Conservation (phyloP, 2,329 filamentous ascomycete species). For the Sodiomyces alkalinus region DNA sequence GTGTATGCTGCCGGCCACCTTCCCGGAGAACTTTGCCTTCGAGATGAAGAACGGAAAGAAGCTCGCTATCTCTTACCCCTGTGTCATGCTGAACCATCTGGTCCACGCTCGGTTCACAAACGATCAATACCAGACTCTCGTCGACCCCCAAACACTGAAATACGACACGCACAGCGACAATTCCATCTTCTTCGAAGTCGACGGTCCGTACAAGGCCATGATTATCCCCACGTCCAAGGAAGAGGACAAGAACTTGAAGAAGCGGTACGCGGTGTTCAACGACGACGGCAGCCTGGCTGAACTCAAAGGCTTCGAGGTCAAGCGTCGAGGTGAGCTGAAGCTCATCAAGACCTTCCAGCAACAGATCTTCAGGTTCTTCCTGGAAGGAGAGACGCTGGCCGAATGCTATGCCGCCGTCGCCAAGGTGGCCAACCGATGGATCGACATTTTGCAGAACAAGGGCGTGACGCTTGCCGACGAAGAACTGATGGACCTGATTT, state of each 20-base stretch:
- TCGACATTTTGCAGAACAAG: conserved; percentile 84
- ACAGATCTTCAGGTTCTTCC: conserved; percentile 98
- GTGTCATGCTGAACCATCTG: conserved; percentile 96
- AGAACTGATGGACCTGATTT: conserved; percentile 98
- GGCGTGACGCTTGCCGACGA: conserved; percentile 86
- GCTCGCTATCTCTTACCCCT: conserved; percentile 89
- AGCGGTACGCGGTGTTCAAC: conserved; percentile 97
- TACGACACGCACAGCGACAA: conserved; percentile 98
- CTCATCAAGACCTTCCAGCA: conserved; percentile 99
- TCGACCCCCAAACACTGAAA: conserved; percentile 63
- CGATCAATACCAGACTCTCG: conserved; percentile 86
- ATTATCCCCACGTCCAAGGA: conserved; percentile 94
- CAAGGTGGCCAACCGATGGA: conserved; percentile 88
- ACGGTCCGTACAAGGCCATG: conserved; percentile 96
- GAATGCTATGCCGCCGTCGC: conserved; percentile 89
- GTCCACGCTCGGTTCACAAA: conserved; percentile 94
- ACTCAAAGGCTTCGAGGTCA: conserved; percentile 93
- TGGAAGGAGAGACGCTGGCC: conserved; percentile 73
- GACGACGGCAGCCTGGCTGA: conserved; percentile 92
- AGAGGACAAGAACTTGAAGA: conserved; percentile 98
- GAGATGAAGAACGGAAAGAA: conserved; percentile 95
- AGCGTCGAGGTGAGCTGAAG: conserved; percentile 92
- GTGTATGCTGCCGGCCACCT: conserved; percentile 95
- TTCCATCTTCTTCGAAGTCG: conserved; percentile 98
- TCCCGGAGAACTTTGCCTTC: conserved; percentile 92